Percentiles rank a stretch among this genome's conserved stretches.
phyloP scores from a whole-genome alignment of 1,284 basidiomycete genomes.

The Malassezia sp. region DNA sequence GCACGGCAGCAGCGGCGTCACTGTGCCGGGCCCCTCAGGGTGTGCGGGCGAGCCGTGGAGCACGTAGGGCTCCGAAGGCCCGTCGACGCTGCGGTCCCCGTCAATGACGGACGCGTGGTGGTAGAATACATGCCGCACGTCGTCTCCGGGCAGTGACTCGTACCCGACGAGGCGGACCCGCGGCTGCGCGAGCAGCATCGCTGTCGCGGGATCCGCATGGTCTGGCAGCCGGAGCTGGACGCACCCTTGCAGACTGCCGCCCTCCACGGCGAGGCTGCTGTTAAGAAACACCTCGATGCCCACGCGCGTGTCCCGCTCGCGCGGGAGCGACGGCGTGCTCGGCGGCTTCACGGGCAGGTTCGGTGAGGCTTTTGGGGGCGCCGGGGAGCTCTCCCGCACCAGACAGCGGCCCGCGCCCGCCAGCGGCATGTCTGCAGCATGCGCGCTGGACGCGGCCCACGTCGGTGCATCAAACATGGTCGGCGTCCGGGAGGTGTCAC shows the following conservation, averaged over 20 bases:
- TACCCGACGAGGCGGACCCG: slow-evolving; percentile 79
- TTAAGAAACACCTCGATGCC: slow-evolving; percentile 72
- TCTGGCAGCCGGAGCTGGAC: slow-evolving; percentile 62
- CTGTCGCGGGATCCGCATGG: slow-evolving; percentile 50
- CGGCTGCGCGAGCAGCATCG: slow-evolving; percentile 60
- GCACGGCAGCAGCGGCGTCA: slow-evolving; percentile 51
- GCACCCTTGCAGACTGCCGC: slow-evolving; percentile 62
- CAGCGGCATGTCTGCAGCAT: slow-evolving; percentile 3
- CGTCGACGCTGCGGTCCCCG: slow-evolving; percentile 28
- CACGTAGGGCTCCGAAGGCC: slow-evolving; percentile 38
- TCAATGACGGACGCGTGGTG: slow-evolving; percentile 60
- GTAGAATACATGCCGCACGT: slow-evolving; percentile 70
- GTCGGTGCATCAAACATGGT: neutral
- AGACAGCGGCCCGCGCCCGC: too few relatives aligned
- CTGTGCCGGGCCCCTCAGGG: slow-evolving; percentile 48
- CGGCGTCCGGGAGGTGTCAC: neutral
- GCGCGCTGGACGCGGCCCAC: slow-evolving; percentile 3
- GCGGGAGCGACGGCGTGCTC: slow-evolving; percentile 4
- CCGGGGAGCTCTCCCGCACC: too few relatives aligned
- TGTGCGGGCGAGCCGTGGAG: slow-evolving; percentile 34
- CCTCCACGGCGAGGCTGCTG: slow-evolving; percentile 68
- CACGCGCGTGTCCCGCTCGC: slow-evolving; percentile 53
- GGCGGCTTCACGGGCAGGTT: slow-evolving; percentile 18
- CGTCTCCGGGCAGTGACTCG: slow-evolving; percentile 58
- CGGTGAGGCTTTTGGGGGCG: too few relatives aligned